Evolutionary conservation across 108 stramenopile species (phyloP).

Genomic region (Nitzschia sp.): DNA sequence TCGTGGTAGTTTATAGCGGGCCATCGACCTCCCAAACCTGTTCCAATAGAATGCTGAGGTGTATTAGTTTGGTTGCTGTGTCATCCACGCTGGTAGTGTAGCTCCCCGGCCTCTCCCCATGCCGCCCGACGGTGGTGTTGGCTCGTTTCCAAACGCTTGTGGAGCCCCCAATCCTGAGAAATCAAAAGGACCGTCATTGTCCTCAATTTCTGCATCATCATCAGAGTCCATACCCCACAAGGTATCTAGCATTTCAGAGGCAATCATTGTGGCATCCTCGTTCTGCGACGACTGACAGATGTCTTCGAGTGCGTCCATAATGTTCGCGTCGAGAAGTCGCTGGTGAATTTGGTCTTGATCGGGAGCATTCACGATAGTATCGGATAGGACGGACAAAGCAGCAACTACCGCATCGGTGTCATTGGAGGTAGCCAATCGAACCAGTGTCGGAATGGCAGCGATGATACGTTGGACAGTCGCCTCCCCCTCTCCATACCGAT

Average conservation of each 20-base stretch:
- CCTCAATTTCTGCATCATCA: slow-evolving; percentile 9
- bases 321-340: slow-evolving; percentile 4
- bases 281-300: slow-evolving; percentile 20
- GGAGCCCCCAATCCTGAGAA: neutral
- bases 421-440: slow-evolving; percentile 19
- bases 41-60: no score
- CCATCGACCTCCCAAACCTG: no score
- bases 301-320: slow-evolving; percentile 17
- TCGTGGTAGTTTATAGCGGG: no score
- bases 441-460: slow-evolving; percentile 9
- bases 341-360: slow-evolving; percentile 4
- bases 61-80: neutral
- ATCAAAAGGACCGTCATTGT: neutral
- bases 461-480: neutral
- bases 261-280: slow-evolving; percentile 22
- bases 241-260: slow-evolving; percentile 30
- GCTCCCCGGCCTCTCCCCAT: slow-evolving; percentile 39
- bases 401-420: slow-evolving; percentile 31
- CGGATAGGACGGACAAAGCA: slow-evolving; percentile 9
- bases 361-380: slow-evolving; percentile 5
- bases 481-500: no score
- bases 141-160: neutral
- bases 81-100: slow-evolving; percentile 37
- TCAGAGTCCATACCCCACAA: slow-evolving; percentile 21
- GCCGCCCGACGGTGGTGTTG: neutral